Evolutionary conservation across 1,284 basidiomycete species (phyloP), one percentile per base, ranked within the genome.

Genomic region (Sanghuangporus baumii): DNA sequence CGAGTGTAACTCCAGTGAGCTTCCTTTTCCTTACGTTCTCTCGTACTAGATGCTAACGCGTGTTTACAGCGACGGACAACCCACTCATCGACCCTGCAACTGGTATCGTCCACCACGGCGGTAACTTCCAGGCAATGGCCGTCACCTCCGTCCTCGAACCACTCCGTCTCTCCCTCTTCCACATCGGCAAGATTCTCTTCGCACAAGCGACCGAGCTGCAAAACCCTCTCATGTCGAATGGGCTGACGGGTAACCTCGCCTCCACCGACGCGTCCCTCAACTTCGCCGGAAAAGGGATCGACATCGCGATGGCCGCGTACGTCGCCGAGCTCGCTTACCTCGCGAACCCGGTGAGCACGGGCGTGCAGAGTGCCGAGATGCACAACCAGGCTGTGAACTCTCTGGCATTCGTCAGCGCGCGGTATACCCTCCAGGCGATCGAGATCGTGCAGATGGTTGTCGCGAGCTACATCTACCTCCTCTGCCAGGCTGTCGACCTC

Each of bases 111-210:
- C 89, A 92, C 72, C 87, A 93, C 67, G 92, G 92, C 20, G 93
- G 93, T 9, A 93, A 93, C 71, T 94, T 94, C 81, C 91, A 93
- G 72, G 91, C 90, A 1, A 91, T 93, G 85, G 81, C 91, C 1
- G 84, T 95, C 59, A 91, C 92, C 6, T 93, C 92, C 63, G 87
- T 88, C 5, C 93, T 94, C 87, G 93, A 95, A 73, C 91, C 93
- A 73, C 89, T 90, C 4, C 87, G 93, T 18, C 83, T 94, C 47
- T 82, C 88, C 2, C 77, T 95, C 36, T 85, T 92, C 67, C 90
- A 93, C 69, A 82, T 94, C 61, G 93, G 92, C 64, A 92, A 93
- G 74, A 76, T 95, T 55, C 76, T 92, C 63, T 95, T 94, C 73
- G 81, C 90, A 16, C 93, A 96, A 72, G 82, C 85, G 69, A 91